These are phyloP conservation scores for Sarcocystis neurona DNA, from an alignment of 169 alveolate genomes.

Conservation along the genomic window DNA sequence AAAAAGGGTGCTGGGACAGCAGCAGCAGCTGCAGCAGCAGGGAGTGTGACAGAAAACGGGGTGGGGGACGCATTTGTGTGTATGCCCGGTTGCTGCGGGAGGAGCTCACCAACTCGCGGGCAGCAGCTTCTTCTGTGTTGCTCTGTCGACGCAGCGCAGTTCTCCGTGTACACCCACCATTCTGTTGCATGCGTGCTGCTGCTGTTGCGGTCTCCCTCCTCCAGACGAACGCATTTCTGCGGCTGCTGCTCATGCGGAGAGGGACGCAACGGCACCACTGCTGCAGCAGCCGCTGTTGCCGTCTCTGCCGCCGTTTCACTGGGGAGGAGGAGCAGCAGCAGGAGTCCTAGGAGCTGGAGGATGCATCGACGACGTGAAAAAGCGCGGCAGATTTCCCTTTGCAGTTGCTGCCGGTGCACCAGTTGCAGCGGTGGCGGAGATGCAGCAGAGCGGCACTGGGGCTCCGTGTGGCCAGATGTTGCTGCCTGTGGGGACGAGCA, in stretches of 20 bases:
- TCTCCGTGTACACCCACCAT: not conserved
- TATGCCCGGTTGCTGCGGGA: not conserved
- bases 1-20: not conserved
- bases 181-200: constrained; percentile 13
- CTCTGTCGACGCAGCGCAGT: not conserved
- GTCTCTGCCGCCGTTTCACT: not conserved
- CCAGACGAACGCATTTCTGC: not conserved
- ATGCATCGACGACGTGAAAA: not conserved
- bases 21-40: not conserved
- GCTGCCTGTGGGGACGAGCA: not conserved
- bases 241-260: not conserved
- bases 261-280: not conserved
- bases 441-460: not conserved
- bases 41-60: not conserved
- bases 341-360: not conserved
- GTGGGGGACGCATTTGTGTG: not conserved
- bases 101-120: not conserved
- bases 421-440: not conserved
- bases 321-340: not conserved
- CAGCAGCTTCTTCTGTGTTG: not conserved
- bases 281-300: not conserved
- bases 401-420: not conserved
- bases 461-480: not conserved
- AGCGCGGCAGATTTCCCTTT: not conserved
- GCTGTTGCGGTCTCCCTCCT: not conserved